phyloP scores from a whole-genome alignment of 1,139 yeast species.

The Kodamaea derodonti region DNA sequence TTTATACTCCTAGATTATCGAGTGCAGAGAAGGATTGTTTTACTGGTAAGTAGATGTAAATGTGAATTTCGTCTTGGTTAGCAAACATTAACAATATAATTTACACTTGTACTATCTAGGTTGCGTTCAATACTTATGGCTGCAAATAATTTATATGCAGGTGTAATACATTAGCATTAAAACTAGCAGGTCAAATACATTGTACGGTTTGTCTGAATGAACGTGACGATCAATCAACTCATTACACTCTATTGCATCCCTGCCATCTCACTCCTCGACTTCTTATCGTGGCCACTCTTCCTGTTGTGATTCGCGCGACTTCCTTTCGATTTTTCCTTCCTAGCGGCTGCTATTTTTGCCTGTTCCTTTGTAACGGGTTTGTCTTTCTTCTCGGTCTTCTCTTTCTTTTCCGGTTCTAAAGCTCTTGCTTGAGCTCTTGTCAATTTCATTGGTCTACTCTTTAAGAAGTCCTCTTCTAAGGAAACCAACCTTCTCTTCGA shows the following conservation, averaged over 20 bases:
- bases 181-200: no score
- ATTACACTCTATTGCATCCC: slow-evolving; percentile 22
- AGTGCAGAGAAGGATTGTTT: no score
- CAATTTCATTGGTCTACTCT: slow-evolving; percentile 12
- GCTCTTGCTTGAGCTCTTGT: slow-evolving; percentile 11
- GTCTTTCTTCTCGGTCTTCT: slow-evolving; percentile 4
- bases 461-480: slow-evolving; percentile 60
- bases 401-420: slow-evolving; percentile 1
- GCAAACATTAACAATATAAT: no score
- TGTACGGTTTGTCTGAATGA: no score
- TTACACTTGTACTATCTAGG: no score
- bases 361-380: slow-evolving; percentile 20
- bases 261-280: slow-evolving; percentile 21
- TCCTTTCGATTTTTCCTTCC: slow-evolving; percentile 56
- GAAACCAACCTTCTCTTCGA: slow-evolving; percentile 58
- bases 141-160: no score
- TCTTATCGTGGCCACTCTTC: slow-evolving; percentile 57
- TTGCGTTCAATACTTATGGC: no score
- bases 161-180: no score
- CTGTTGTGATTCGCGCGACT: slow-evolving; percentile 61
- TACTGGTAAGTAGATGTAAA: no score
- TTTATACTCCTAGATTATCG: no score
- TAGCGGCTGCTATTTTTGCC: slow-evolving; percentile 23
- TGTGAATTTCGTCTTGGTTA: no score
- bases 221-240: no score